Percentiles rank a stretch among this genome's conserved stretches.
These are phyloP conservation scores for Saccharomyces eubayanus DNA, from an alignment of 805 yeast genomes.

Conservation along the genomic window DNA sequence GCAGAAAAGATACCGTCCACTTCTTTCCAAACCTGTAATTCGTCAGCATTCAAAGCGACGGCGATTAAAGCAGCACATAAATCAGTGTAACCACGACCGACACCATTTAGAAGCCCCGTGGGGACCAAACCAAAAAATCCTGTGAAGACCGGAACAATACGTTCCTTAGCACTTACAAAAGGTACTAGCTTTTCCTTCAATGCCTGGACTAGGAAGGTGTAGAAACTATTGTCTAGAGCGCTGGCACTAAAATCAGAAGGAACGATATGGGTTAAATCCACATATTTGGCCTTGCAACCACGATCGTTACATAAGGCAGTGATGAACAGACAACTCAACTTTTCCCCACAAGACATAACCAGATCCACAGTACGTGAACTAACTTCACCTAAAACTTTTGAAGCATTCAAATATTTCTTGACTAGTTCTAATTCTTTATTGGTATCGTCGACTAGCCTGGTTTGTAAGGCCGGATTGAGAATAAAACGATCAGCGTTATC, in stretches of 20 bases:
- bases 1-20: conserved; percentile 99
- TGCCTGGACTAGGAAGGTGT: conserved; percentile 44
- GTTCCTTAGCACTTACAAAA: conserved; percentile 31
- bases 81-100: conserved; percentile 97
- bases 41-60: conserved; percentile 86
- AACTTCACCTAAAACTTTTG: conserved; percentile 86
- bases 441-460: conserved; percentile 51
- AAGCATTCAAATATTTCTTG: conserved; percentile 68
- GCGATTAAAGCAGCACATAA: conserved; percentile 95
- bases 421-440: conserved; percentile 59
- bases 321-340: conserved; percentile 83
- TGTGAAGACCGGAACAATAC: conserved; percentile 77
- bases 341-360: conserved; percentile 91
- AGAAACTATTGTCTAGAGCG: conserved; percentile 62
- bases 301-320: conserved; percentile 74
- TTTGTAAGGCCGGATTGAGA: conserved; percentile 37
- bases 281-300: conserved; percentile 68
- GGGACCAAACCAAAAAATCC: conserved; percentile 96
- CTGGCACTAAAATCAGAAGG: conserved; percentile 47
- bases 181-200: conserved; percentile 44
- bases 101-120: conserved; percentile 85
- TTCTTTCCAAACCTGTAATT: conserved; percentile 96
- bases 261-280: conserved; percentile 69
- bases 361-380: conserved; percentile 80
- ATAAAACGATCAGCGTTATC: conserved; percentile 57